Evolutionary conservation across 164 flowering plant species (phyloP), one percentile per base, ranked within the genome.

Genomic region (Nymphaea colorata): DNA sequence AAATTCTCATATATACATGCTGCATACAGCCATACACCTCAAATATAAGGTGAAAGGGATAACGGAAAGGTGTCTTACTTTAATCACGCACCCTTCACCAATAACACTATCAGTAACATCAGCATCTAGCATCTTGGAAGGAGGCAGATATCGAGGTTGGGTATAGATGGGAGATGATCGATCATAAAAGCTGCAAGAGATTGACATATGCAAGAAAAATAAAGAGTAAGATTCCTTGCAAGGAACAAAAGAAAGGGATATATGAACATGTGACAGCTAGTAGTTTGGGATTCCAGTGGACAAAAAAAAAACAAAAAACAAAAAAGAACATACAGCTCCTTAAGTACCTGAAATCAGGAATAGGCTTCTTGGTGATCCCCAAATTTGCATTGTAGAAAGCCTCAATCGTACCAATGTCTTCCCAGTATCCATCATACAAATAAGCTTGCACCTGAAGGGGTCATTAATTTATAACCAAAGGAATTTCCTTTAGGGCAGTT

Each of bases 91-190:
- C 36, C 96, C 90, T 75, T 91, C 96, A 44, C 96, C 98, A 67
- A 91, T 87, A 25, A 89, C 93, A 76, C 93, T 85, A 69, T 89
- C 96, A 0, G 92, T 87, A 41, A 89, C 85, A 81, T 91, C 97
- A 72, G 97, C 96, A 77, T 91, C 93, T 74, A 89, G 90, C 96
- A 91, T 91, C 80, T 89, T 91, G 51, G 93, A 89, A 59, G 98
- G 98, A 43, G 98, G 98, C 74, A 91, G 75, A 73, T 87, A 91
- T 66, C 96, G 83, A 65, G 98, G 98, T 74, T 89, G 98, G 69
- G 98, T 91, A 70, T 91, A 91, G 55, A 91, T 89, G 17, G 98
- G 98, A 72, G 98, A 80, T 11, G 96, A 89, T 59, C 96, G 93
- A 67, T 91, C 98, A 75, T 91, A 91, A 70, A 91, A 91, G 79